Conservation (phyloP, 495 filamentous ascomycete genomes). For the Penicillium cinerascens region DNA sequence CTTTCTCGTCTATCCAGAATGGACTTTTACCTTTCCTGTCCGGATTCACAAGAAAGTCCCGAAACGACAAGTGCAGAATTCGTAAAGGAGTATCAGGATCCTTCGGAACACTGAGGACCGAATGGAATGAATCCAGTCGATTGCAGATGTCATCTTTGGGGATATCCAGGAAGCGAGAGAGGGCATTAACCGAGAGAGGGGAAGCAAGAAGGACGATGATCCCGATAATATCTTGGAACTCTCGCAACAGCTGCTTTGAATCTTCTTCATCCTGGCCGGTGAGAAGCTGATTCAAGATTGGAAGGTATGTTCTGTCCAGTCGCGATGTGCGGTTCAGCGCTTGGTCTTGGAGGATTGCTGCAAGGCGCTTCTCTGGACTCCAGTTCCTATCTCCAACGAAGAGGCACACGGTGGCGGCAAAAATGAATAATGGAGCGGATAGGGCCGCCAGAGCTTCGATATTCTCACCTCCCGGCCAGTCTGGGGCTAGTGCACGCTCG, state of each 20-base stretch:
- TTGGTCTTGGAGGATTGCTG: slow-evolving; percentile 11
- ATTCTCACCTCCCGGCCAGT: slow-evolving; percentile 37
- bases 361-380: slow-evolving; percentile 11
- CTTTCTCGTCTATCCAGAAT: slow-evolving; percentile 11
- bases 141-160: background rate
- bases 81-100: slow-evolving; percentile 12
- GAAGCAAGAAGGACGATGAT: slow-evolving; percentile 24
- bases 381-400: slow-evolving; percentile 18
- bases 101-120: slow-evolving; percentile 26
- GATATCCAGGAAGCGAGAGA: slow-evolving; percentile 10
- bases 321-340: background rate
- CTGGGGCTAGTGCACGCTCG: background rate
- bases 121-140: slow-evolving; percentile 18
- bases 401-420: slow-evolving; percentile 28
- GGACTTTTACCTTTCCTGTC: too few species aligned
- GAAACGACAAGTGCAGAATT: slow-evolving; percentile 9
- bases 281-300: slow-evolving; percentile 20
- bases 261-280: background rate
- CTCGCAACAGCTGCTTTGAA: slow-evolving; percentile 3
- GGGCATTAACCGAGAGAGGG: slow-evolving; percentile 18
- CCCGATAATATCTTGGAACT: slow-evolving; percentile 25
- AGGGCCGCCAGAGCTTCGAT: slow-evolving; percentile 14
- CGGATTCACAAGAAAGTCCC: slow-evolving; percentile 10
- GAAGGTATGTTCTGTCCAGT: slow-evolving; percentile 25
- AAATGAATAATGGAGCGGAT: slow-evolving; percentile 31